Evolutionary conservation across 306 rosid genomes (phyloP), one percentile per base, ranked within the genome.

Genomic region (Cajanus cajan): DNA sequence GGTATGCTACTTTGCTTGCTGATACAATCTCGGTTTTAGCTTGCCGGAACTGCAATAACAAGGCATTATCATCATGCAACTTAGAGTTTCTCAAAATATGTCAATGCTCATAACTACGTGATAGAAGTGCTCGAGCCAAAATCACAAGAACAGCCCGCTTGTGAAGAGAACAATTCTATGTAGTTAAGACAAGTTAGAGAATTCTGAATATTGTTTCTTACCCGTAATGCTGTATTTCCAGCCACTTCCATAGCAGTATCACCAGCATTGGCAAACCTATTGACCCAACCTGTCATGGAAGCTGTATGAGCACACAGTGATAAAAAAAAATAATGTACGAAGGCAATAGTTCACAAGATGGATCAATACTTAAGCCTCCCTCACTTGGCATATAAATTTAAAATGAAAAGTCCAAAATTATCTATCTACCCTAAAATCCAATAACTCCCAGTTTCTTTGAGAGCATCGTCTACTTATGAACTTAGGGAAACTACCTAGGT

Each of bases 221-320:
- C 99, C 88, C 90, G 90, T 37, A 83, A 1, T 82, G 99, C 99
- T 0, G 98, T 96, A 76, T 74, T 96, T 78, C 88, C 99, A n/a
- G 99, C 99, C 47, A 93, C 97, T 87, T 93, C 98, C 91, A 96
- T 82, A 68, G 99, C 98, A 78, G 99, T 85, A 80, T 96, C 99
- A 77, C 99, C 99, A 50, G 99, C 99, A 87, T 96, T 87, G 57
- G 99, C 99, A 88, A 96, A 96, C 68, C 99, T 96, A 82, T 96
- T 96, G 70, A 96, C 99, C 99, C 99, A 96, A 76, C 98, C 99
- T 96, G 94, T 78, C 19, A 83, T 39, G 68, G 52, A 83, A 82
- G 55, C 36, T 9, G 41, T 80, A 34, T 85, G 79, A 59, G 80
- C 24, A 67, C 79, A 73, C 33, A 11, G 80, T 72, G 28, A n/a